A percentile compares a stretch with the other conserved stretches of the same genome.
Evolutionary conservation across 2,329 filamentous ascomycete genomes (phyloP).

Genomic region (Neospermospora avenae): DNA sequence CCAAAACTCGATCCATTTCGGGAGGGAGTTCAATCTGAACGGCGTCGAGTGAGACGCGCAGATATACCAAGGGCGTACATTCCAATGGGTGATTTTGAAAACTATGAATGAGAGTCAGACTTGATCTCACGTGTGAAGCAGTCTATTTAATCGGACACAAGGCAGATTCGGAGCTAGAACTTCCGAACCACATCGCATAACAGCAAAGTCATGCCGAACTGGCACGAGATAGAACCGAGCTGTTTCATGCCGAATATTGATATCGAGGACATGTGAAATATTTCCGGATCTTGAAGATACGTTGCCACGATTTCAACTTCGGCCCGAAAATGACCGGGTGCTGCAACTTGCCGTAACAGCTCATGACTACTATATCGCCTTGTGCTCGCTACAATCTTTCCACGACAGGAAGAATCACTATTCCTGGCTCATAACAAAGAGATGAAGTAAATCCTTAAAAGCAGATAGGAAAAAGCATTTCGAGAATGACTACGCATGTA

Average conservation of each 20-base stretch:
- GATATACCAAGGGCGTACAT: too few species aligned
- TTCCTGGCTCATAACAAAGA: too few species aligned
- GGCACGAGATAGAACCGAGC: background rate
- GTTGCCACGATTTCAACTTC: background rate
- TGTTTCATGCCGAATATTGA: background rate
- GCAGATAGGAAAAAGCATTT: too few species aligned
- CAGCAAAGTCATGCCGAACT: background rate
- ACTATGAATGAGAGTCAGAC: too few species aligned
- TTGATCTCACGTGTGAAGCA: slow-evolving; percentile 39
- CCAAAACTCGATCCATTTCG: too few species aligned
- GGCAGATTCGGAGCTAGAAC: too few species aligned
- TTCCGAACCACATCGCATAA: background rate
- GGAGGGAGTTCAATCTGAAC: too few species aligned
- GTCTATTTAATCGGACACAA: background rate
- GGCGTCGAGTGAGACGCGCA: too few species aligned
- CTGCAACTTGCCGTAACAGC: background rate
- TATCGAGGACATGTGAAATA: background rate
- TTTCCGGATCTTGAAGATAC: background rate
- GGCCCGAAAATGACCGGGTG: background rate
- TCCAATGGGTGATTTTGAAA: too few species aligned
- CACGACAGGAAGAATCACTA: background rate
- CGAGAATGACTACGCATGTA: too few species aligned
- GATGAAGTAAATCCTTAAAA: too few species aligned
- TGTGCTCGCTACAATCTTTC: background rate
- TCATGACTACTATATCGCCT: background rate